A percentile compares a stretch with the other conserved stretches of the same genome.
phyloP scores from a whole-genome alignment of 148 eudicot genomes.

The Arctostaphylos glauca region DNA sequence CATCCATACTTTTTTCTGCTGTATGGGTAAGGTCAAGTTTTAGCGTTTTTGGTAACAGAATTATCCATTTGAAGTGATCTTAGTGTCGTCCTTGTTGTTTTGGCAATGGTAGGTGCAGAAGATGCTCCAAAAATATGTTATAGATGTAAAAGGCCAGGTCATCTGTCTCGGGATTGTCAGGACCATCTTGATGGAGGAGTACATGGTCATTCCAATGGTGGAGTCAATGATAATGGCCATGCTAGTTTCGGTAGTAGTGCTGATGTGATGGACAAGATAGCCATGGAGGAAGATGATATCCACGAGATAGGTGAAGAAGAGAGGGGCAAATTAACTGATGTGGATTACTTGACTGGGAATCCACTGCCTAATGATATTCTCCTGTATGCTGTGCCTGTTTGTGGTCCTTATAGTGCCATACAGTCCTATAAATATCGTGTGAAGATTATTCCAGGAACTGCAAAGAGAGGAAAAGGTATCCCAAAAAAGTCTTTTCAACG shows the following conservation, averaged over 20 bases:
- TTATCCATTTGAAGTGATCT: neutral
- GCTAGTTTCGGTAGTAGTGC: constrained; percentile 24
- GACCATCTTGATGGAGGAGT: constrained; percentile 46
- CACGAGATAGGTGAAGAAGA: constrained; percentile 98
- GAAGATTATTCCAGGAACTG: constrained; percentile 87
- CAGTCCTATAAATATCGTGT: constrained; percentile 90
- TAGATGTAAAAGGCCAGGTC: constrained; percentile 90
- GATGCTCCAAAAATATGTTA: constrained; percentile 82
- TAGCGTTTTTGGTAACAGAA: neutral
- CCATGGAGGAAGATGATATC: constrained; percentile 96
- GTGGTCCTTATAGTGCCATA: constrained; percentile 84
- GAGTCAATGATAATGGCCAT: constrained; percentile 27
- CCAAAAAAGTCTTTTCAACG: neutral
- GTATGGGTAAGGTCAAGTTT: constrained; percentile 6
- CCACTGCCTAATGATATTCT: constrained; percentile 82
- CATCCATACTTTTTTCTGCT: neutral
- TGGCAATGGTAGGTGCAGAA: constrained; percentile 35
- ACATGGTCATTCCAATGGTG: constrained; percentile 30
- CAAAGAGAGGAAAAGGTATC: constrained; percentile 96
- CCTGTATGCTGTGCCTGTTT: constrained; percentile 91
- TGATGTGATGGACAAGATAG: constrained; percentile 56
- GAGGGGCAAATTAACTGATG: constrained; percentile 77
- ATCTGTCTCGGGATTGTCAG: constrained; percentile 85
- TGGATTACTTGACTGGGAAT: constrained; percentile 88
- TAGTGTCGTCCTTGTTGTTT: neutral